These are phyloP conservation scores for Hymenoscyphus occultus DNA, from an alignment of 2,329 filamentous ascomycete species.

Conservation along the genomic window DNA sequence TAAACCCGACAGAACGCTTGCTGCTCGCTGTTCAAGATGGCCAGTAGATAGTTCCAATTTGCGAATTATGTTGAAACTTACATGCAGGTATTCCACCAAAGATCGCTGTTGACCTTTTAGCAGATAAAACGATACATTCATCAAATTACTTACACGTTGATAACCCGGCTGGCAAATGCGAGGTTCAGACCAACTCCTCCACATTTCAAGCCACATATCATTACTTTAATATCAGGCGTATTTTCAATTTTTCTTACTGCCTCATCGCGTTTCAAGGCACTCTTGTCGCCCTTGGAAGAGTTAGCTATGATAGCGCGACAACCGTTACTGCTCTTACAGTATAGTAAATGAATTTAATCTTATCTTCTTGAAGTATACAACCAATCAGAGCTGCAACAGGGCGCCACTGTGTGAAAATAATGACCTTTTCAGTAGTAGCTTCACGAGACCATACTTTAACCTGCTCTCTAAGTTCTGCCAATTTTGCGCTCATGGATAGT, in stretches of 20 bases:
- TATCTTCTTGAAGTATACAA: slow-evolving; percentile 45
- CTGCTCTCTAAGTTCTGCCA: too few relatives aligned
- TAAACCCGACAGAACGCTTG: slow-evolving; percentile 6
- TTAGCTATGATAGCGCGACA: neutral
- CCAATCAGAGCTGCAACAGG: slow-evolving; percentile 48
- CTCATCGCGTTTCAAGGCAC: slow-evolving; percentile 40
- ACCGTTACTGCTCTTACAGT: slow-evolving; percentile 32
- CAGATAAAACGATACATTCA: too few relatives aligned
- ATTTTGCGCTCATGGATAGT: too few relatives aligned
- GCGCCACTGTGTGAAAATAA: slow-evolving; percentile 57
- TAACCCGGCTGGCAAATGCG: slow-evolving; percentile 45
- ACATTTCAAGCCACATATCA: slow-evolving; percentile 52
- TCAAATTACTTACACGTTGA: slow-evolving; percentile 24
- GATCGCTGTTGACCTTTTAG: neutral
- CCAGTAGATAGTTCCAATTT: too few relatives aligned
- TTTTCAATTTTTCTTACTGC: slow-evolving; percentile 45
- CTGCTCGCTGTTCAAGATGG: neutral
- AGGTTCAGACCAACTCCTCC: slow-evolving; percentile 53
- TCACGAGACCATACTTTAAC: slow-evolving; percentile 37
- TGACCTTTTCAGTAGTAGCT: slow-evolving; percentile 48
- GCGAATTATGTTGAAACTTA: neutral
- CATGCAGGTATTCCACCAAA: slow-evolving; percentile 15
- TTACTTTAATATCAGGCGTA: slow-evolving; percentile 33
- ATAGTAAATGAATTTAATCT: slow-evolving; percentile 40
- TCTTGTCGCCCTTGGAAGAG: slow-evolving; percentile 47